Evolutionary conservation across 2,329 filamentous ascomycete genomes (phyloP).

Genomic region (Colletotrichum falcatum): DNA sequence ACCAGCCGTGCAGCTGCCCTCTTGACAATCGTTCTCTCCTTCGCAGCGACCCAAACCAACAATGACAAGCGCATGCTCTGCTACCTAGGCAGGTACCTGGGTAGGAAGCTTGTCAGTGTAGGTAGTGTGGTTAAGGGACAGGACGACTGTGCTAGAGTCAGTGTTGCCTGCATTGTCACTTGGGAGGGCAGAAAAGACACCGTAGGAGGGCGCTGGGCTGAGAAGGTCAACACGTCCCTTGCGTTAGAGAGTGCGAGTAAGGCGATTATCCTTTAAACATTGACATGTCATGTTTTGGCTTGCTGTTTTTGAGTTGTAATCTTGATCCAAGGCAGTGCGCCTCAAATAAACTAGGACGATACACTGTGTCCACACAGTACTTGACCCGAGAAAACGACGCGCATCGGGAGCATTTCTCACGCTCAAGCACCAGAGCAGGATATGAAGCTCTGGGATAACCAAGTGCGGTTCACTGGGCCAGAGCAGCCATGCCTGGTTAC

Average conservation of each 20-base stretch:
- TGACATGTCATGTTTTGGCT: not conserved
- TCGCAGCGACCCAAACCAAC: not conserved
- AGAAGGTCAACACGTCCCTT: not conserved
- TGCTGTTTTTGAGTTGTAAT: not conserved
- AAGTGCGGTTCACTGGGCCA: conserved; percentile 15
- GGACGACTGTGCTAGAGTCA: not conserved
- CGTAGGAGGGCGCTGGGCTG: not conserved
- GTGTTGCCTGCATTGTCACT: not conserved
- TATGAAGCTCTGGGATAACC: conserved; percentile 8
- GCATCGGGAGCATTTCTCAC: not conserved
- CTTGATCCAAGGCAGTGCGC: not conserved
- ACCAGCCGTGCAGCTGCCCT: not conserved
- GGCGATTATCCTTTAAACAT: not conserved
- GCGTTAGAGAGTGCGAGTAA: not conserved
- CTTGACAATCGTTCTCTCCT: not conserved
- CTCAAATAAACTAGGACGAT: not conserved
- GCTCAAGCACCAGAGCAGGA: not conserved
- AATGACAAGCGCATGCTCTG: not conserved
- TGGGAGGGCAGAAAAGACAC: not conserved
- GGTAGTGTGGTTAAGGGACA: not conserved
- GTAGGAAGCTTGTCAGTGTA: too few relatives aligned
- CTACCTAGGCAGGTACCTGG: too few relatives aligned
- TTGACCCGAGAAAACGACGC: not conserved
- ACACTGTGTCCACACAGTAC: not conserved
- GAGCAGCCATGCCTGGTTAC: not conserved